phyloP scores from a whole-genome alignment of 441 rosid species.

The Erysimum cheiri region DNA sequence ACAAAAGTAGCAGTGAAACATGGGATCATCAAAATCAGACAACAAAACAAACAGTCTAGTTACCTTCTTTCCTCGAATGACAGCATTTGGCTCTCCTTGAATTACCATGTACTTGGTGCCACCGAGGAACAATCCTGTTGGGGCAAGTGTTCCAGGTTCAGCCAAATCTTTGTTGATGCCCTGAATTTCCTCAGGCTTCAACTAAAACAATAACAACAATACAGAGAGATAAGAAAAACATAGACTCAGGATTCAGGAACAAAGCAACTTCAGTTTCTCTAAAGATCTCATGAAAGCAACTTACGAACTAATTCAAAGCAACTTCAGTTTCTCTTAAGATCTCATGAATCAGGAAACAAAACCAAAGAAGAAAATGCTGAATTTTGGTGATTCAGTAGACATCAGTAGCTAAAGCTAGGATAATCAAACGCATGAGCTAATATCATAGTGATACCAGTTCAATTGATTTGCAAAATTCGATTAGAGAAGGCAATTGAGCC shows the following conservation, averaged over 20 bases:
- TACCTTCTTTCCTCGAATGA: conserved; percentile 85
- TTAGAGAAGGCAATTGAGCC: background rate
- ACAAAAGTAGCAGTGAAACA: background rate
- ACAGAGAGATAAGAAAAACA: conserved; percentile 18
- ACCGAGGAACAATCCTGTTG: conserved; percentile 67
- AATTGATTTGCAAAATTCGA: background rate
- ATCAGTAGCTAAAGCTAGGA: background rate
- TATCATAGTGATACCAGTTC: background rate
- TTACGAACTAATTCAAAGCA: too few species aligned
- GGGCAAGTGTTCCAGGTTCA: conserved; percentile 79
- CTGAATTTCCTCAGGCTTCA: conserved; percentile 61
- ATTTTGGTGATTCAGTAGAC: background rate
- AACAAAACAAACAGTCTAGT: background rate
- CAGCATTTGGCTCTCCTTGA: conserved; percentile 77
- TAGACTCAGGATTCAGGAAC: background rate
- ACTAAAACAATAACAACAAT: conserved; percentile 46
- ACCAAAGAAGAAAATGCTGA: background rate
- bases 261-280: too few species aligned
- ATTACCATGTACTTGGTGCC: conserved; percentile 79
- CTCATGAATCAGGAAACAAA: background rate
- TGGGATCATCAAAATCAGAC: background rate
- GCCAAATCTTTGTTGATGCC: conserved; percentile 57
- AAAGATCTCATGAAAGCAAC: too few species aligned
- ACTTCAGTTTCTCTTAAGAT: background rate
- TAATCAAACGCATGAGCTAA: background rate